Percentiles rank a stretch among this genome's conserved stretches.
phyloP scores from a whole-genome alignment of 2,329 filamentous ascomycete genomes.

The Neurospora sp. region DNA sequence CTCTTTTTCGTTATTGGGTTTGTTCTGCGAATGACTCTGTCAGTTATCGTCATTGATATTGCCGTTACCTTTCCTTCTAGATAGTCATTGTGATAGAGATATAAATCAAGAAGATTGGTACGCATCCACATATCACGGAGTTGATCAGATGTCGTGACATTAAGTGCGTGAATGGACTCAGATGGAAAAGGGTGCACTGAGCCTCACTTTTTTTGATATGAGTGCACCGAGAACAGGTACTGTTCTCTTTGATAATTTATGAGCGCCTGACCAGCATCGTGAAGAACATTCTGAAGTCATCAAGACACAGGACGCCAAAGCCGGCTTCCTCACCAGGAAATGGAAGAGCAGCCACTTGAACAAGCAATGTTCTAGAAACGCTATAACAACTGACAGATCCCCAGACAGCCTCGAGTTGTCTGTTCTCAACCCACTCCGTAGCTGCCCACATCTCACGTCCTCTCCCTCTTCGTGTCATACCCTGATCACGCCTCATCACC shows the following conservation, averaged over 20 bases:
- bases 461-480: too few relatives aligned
- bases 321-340: neutral
- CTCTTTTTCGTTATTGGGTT: neutral
- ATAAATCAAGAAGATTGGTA: neutral
- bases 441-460: too few relatives aligned
- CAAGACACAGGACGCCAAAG: neutral
- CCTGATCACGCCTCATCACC: conserved; percentile 9
- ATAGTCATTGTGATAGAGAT: neutral
- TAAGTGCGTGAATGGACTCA: neutral
- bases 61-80: neutral
- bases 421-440: too few relatives aligned
- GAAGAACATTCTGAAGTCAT: neutral
- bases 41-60: neutral
- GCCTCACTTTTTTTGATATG: neutral
- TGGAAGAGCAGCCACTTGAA: neutral
- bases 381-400: neutral
- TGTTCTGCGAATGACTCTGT: neutral
- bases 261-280: neutral
- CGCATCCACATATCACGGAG: neutral
- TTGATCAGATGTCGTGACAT: neutral
- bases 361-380: neutral
- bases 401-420: neutral
- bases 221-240: neutral
- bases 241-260: neutral
- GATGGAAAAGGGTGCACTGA: neutral